Evolutionary conservation across 139 green algal species (phyloP).

Genomic region (Nannochloris sp.): DNA sequence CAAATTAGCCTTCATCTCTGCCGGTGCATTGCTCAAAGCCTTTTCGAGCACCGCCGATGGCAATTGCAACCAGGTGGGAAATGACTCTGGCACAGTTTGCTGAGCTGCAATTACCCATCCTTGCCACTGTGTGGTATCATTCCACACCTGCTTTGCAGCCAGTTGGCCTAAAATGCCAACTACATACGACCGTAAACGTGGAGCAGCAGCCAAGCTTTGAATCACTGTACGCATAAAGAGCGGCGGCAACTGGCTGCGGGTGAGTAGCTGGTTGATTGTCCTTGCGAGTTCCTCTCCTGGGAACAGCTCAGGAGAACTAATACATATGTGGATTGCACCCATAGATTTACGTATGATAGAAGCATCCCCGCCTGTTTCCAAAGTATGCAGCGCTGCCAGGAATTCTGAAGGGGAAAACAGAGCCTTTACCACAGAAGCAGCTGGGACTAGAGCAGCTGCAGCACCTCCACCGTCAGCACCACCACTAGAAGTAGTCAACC

Average conservation of each 20-base stretch:
- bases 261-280: constrained; percentile 24
- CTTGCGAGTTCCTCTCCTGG: constrained; percentile 16
- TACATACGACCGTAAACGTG: constrained; percentile 44
- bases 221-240: constrained; percentile 49
- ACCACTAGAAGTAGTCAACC: constrained; percentile 4
- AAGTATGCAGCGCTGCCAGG: constrained; percentile 50
- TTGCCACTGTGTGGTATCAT: constrained; percentile 59
- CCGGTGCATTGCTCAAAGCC: neutral
- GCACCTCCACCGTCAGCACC: constrained; percentile 1
- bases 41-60: constrained; percentile 13
- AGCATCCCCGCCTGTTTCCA: constrained; percentile 24
- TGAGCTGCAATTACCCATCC: constrained; percentile 66
- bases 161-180: constrained; percentile 53
- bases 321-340: constrained; percentile 43
- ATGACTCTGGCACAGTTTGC: constrained; percentile 48
- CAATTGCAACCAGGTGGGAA: constrained; percentile 50
- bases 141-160: constrained; percentile 61
- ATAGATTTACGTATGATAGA: constrained; percentile 40
- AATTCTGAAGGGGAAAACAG: constrained; percentile 55
- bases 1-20: neutral
- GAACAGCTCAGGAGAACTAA: constrained; percentile 28
- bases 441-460: neutral
- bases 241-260: constrained; percentile 22
- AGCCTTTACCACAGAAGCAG: too few relatives aligned
- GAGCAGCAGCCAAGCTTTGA: constrained; percentile 40